Conservation (phyloP, 345 rosid genomes). For the Trapa bicornis region DNA sequence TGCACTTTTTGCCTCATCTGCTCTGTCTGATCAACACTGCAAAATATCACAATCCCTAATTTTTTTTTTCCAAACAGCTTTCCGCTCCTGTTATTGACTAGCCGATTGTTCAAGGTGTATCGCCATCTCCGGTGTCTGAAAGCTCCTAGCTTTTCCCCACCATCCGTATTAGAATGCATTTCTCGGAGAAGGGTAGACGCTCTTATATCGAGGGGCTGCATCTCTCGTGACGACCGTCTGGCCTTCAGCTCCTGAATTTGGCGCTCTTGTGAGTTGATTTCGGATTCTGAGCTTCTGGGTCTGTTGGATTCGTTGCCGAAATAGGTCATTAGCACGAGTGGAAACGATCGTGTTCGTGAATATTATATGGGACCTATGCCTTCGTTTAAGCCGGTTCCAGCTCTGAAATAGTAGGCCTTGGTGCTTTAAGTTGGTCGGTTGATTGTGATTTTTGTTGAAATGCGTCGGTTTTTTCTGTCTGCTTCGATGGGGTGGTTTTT, state of each 20-base stretch:
- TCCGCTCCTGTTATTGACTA: too few species aligned
- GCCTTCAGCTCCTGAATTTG: background rate
- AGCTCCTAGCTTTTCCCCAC: too few species aligned
- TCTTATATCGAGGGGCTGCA: constrained; percentile 1
- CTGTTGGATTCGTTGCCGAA: background rate
- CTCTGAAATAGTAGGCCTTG: background rate
- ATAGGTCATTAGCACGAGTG: background rate
- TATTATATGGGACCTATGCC: background rate
- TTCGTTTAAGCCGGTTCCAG: constrained; percentile 2
- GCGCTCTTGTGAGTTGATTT: background rate
- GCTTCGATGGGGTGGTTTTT: background rate
- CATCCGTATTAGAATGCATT: too few species aligned
- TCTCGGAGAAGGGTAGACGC: too few species aligned
- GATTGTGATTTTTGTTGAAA: background rate
- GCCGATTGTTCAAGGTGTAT: too few species aligned
- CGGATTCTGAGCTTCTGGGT: background rate
- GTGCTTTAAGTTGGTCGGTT: background rate
- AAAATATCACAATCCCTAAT: too few species aligned
- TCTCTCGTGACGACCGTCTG: constrained; percentile 14
- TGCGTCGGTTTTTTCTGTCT: background rate
- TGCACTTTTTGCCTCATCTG: too few species aligned
- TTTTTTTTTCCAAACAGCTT: too few species aligned
- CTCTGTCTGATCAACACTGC: too few species aligned
- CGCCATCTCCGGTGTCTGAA: too few species aligned
- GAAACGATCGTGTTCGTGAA: constrained; percentile 3